phyloP scores from a whole-genome alignment of 2,329 filamentous ascomycete genomes.

The Colletotrichum limetticola region DNA sequence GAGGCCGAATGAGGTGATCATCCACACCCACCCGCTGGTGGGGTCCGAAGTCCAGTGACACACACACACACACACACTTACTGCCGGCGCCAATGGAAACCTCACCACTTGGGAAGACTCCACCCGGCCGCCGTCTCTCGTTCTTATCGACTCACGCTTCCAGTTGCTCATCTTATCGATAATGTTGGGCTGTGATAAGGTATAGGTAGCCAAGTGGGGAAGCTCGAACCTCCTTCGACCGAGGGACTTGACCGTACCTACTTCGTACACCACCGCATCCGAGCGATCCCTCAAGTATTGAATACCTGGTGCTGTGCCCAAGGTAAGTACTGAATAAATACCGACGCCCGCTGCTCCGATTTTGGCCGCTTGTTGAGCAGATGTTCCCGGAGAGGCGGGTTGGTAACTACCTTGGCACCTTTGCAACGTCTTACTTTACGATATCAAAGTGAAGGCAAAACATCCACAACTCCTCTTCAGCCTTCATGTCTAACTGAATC shows the following conservation, averaged over 20 bases:
- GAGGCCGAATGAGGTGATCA: constrained; percentile 6
- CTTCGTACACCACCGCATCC: not conserved
- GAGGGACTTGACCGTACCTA: not conserved
- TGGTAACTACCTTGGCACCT: not conserved
- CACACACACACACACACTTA: not conserved
- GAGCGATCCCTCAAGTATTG: constrained; percentile 12
- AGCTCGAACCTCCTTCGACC: not conserved
- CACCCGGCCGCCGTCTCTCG: not conserved
- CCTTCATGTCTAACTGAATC: not conserved
- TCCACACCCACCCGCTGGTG: not conserved
- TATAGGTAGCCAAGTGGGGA: not conserved
- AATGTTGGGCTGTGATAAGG: not conserved
- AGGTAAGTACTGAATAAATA: not conserved
- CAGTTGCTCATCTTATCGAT: not conserved
- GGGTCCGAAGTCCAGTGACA: not conserved
- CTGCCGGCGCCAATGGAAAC: not conserved
- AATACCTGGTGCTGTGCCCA: too few relatives aligned
- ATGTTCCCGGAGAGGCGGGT: not conserved
- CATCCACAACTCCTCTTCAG: not conserved
- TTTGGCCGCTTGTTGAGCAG: not conserved
- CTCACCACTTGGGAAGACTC: not conserved
- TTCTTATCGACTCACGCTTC: constrained; percentile 10
- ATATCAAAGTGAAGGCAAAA: not conserved
- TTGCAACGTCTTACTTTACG: not conserved
- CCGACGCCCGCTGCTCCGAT: constrained; percentile 7